Conservation (phyloP, 176 grass and related monocot genomes). For the Triticum urartu region DNA sequence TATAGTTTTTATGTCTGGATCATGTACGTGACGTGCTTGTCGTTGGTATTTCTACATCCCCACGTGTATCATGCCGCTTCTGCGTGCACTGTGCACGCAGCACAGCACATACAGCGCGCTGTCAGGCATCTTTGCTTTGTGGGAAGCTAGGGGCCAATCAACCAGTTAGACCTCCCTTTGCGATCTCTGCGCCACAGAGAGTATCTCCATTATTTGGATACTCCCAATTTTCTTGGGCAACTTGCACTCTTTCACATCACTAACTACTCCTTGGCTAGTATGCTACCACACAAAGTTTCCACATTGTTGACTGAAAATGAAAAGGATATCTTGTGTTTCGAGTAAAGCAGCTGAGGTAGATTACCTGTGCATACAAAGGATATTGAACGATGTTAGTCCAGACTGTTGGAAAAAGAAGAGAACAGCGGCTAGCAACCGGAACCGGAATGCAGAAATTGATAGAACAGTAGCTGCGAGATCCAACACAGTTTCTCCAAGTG, state of each 20-base stretch:
- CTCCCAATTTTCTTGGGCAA: background rate
- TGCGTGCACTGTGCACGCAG: background rate
- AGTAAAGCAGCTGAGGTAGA: slow-evolving; percentile 19
- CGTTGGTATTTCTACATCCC: background rate
- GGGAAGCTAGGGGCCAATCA: background rate
- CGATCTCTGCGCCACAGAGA: slow-evolving; percentile 4
- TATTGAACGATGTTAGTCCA: background rate
- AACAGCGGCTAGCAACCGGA: no score
- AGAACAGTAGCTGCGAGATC: background rate
- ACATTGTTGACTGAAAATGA: slow-evolving; percentile 3
- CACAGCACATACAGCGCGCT: background rate
- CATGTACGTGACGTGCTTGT: background rate
- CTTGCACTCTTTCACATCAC: background rate
- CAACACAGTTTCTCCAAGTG: background rate
- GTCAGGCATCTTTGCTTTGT: background rate
- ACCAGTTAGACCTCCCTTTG: background rate
- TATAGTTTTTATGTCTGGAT: background rate
- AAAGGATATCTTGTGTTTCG: background rate
- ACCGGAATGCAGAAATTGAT: no score
- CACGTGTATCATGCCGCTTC: background rate
- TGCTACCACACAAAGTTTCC: background rate
- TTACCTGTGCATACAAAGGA: background rate
- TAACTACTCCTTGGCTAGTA: background rate
- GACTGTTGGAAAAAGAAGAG: background rate
- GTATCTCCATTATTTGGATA: background rate